Conservation (phyloP, 805 yeast species). For the Zygosaccharomyces kombuchaensis region DNA sequence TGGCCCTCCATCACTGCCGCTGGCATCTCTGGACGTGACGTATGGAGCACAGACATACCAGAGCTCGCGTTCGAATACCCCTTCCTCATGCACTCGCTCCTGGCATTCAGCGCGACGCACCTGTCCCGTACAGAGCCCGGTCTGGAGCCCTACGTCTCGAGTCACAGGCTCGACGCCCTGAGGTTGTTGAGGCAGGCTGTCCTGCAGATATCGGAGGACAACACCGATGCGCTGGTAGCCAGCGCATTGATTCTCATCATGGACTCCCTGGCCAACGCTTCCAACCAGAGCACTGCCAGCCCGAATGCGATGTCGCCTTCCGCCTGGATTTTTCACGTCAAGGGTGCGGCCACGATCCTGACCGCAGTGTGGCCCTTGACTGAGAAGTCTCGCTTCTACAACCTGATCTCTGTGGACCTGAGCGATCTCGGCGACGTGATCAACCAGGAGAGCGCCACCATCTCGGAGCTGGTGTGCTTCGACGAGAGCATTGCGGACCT, state of each 20-base stretch:
- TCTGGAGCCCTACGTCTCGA: constrained; percentile 73
- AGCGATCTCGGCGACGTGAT: constrained; percentile 76
- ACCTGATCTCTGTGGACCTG: constrained; percentile 77
- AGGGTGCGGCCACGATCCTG: constrained; percentile 93
- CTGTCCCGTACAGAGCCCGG: constrained; percentile 71
- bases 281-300: constrained; percentile 38
- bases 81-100: constrained; percentile 83
- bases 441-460: constrained; percentile 36
- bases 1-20: constrained; percentile 87
- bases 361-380: constrained; percentile 95
- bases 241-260: constrained; percentile 83
- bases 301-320: constrained; percentile 69
- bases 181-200: constrained; percentile 81
- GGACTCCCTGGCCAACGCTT: constrained; percentile 92
- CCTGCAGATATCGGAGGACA: constrained; percentile 72
- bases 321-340: constrained; percentile 95
- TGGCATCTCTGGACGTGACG: constrained; percentile 73
- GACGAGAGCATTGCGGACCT: constrained; percentile 80
- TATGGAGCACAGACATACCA: constrained; percentile 88
- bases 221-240: constrained; percentile 91
- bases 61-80: constrained; percentile 83
- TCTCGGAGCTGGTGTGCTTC: constrained; percentile 69
- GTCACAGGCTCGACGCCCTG: constrained; percentile 84
- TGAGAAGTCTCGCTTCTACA: constrained; percentile 59
- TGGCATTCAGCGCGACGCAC: constrained; percentile 92